phyloP scores from a whole-genome alignment of 2,329 filamentous ascomycete genomes.

The Clonostachys rhizophaga region DNA sequence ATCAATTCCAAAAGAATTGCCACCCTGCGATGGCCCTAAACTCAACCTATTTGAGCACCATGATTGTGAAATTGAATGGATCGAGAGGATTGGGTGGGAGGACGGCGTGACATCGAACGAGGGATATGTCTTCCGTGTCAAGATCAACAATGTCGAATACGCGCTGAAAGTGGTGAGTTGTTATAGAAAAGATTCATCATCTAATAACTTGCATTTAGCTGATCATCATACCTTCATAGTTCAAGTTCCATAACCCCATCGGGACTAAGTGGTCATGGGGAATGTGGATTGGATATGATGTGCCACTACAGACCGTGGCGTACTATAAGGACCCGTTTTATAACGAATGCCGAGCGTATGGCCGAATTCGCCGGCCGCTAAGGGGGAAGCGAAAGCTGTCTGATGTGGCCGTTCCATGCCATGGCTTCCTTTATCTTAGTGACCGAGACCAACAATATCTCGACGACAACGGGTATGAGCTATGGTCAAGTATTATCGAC shows the following conservation, averaged over 20 bases:
- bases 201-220: too few species aligned
- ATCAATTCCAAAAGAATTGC: neutral
- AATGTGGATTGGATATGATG: neutral
- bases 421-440: neutral
- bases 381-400: neutral
- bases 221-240: neutral
- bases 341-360: slow-evolving; percentile 12
- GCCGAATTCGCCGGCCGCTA: slow-evolving; percentile 4
- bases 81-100: neutral
- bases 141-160: neutral
- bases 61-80: neutral
- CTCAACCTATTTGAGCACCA: neutral
- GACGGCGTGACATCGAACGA: neutral
- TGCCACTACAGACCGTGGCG: slow-evolving; percentile 4
- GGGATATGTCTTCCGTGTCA: neutral
- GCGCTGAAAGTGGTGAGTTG: neutral
- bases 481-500: neutral
- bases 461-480: neutral
- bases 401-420: neutral
- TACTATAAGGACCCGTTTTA: slow-evolving; percentile 14
- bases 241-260: neutral
- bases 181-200: neutral
- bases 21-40: neutral
- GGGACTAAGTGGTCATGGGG: neutral
- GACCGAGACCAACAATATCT: neutral